phyloP scores from a whole-genome alignment of 257 asterid species.

The Scutellaria galericulata region DNA sequence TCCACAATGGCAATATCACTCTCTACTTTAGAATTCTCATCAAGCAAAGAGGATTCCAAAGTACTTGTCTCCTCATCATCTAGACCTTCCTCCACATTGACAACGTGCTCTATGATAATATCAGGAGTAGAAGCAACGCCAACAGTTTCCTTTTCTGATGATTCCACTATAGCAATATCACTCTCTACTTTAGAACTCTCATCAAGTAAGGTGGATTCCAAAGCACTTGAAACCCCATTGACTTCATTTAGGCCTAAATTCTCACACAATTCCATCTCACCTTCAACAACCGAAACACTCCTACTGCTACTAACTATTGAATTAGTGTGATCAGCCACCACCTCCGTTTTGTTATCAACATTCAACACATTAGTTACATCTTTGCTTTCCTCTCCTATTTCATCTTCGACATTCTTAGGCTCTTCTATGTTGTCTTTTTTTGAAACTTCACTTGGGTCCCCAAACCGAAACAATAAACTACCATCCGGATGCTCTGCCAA shows the following conservation, averaged over 20 bases:
- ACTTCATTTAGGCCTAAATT: background rate
- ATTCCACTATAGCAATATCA: slow-evolving; percentile 8
- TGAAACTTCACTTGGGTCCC: slow-evolving; percentile 58
- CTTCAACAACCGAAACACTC: slow-evolving; percentile 32
- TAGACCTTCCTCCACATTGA: background rate
- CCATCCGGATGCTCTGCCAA: slow-evolving; percentile 86
- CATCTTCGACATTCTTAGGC: slow-evolving; percentile 38
- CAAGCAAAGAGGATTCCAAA: slow-evolving; percentile 7
- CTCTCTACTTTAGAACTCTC: slow-evolving; percentile 10
- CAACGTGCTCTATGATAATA: background rate
- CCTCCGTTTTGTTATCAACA: slow-evolving; percentile 43
- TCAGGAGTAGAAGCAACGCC: background rate
- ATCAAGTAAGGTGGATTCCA: slow-evolving; percentile 10
- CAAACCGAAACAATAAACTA: slow-evolving; percentile 77
- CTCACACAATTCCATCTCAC: slow-evolving; percentile 36
- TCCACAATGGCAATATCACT: slow-evolving; percentile 11
- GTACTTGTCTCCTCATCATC: background rate
- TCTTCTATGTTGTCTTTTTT: slow-evolving; percentile 49
- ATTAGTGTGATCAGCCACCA: slow-evolving; percentile 35
- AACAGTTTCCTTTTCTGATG: background rate
- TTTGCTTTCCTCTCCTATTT: slow-evolving; percentile 36
- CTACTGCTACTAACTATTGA: slow-evolving; percentile 27
- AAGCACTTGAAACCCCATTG: slow-evolving; percentile 31
- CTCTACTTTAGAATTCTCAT: slow-evolving; percentile 13
- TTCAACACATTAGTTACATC: slow-evolving; percentile 40